Conservation (phyloP, 2,329 filamentous ascomycete species). For the Diaporthe sp. region DNA sequence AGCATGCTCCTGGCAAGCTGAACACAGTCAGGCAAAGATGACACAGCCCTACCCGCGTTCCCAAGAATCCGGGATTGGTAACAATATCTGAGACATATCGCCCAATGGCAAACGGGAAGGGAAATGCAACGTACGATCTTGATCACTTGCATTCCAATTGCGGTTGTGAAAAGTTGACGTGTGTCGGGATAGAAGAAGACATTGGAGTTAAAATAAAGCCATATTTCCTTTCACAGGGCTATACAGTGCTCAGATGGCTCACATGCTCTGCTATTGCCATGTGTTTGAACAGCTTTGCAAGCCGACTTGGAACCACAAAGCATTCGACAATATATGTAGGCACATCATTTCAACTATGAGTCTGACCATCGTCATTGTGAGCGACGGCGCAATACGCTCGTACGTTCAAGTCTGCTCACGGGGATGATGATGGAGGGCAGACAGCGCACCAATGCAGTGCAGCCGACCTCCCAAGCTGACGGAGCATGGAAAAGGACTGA, state of each 20-base stretch:
- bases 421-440: not conserved
- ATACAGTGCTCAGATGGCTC: not conserved
- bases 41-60: slow-evolving; percentile 13
- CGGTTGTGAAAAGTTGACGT: not conserved
- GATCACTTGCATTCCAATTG: not conserved
- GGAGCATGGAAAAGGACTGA: not conserved
- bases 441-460: not conserved
- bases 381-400: not conserved
- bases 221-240: too few relatives aligned
- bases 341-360: not conserved
- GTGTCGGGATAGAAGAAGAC: not conserved
- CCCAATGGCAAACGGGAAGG: too few relatives aligned
- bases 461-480: not conserved
- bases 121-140: not conserved
- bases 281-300: not conserved
- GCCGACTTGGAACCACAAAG: not conserved
- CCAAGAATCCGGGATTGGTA: not conserved
- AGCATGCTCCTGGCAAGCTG: not conserved
- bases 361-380: not conserved
- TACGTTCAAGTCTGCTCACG: not conserved
- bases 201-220: not conserved
- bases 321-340: too few relatives aligned
- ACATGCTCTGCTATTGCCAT: too few relatives aligned
- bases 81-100: not conserved
- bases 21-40: not conserved